Conservation (phyloP, 2,329 filamentous ascomycete genomes). For the Aspergillus sp. region DNA sequence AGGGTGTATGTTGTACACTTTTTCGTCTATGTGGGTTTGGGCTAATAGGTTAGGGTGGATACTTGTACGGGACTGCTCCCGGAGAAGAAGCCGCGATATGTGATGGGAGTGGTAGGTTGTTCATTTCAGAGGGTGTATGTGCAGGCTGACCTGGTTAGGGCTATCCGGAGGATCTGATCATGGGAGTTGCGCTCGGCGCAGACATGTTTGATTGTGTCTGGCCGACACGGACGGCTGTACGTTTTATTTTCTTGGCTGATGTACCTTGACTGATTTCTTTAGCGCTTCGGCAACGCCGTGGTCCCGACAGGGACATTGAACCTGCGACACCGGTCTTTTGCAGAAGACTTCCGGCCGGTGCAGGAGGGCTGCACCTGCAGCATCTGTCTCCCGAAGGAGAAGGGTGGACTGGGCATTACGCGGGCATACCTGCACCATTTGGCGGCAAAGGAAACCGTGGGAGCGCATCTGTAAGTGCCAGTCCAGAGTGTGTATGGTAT, state of each 20-base stretch:
- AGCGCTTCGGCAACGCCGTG: conserved; percentile 90
- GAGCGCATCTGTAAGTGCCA: conserved; percentile 64
- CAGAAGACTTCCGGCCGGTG: conserved; percentile 78
- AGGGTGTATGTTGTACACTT: conserved; percentile 57
- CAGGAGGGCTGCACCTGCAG: conserved; percentile 80
- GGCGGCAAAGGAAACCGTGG: conserved; percentile 89
- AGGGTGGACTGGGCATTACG: conserved; percentile 78
- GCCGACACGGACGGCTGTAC: conserved; percentile 86
- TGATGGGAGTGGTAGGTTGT: conserved; percentile 81
- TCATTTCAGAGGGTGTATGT: background rate
- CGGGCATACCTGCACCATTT: conserved; percentile 90
- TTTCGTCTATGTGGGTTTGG: background rate
- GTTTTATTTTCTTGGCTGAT: conserved; percentile 22
- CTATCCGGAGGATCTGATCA: conserved; percentile 92
- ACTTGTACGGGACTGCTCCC: conserved; percentile 84
- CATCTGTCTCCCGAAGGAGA: conserved; percentile 67
- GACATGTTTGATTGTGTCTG: conserved; percentile 99
- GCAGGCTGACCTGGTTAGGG: conserved; percentile 51
- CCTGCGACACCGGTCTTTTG: conserved; percentile 72
- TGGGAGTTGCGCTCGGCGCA: conserved; percentile 88
- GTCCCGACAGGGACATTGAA: conserved; percentile 81
- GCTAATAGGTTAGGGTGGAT: conserved; percentile 57
- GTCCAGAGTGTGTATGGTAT: too few species aligned
- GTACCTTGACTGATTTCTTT: background rate
- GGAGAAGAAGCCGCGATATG: conserved; percentile 91